Base-by-base conservation (phyloP, 2,329 filamentous ascomycete genomes). In the Aspergillus arachidicola region DNA sequence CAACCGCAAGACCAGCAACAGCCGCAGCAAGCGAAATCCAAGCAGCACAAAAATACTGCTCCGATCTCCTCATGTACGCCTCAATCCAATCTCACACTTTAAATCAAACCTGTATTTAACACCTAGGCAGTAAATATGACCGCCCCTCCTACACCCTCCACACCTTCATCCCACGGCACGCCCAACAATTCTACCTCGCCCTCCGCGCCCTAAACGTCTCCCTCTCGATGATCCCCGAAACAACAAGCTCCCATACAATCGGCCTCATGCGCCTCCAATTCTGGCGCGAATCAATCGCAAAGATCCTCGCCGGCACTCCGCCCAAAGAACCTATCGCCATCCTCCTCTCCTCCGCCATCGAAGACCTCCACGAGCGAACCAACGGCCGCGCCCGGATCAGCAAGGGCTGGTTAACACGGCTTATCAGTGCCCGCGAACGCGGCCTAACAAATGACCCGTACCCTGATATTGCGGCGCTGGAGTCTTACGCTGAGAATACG, bases 151-250 rank as follows among this genome's bases (percentile, higher is more conserved):
- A 93, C 75, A 86, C 95, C 41, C 87, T 97, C 64, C 89, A 92
- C 67, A 90, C 92, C 65, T 97, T 97, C 79, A 86, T 97, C 65
- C 93, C 93, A 1, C 83, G 82, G 3, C 84, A 89, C 34, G 85
- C 90, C 14, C 89, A 89, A 72, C 89, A 96, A 78, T 90, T 92
- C 69, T 97, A 98, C 80, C 87, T 96, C 69, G 93, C 94, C 63
- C 88, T 99, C 62, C 91, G 94, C 66, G 91, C 94, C 57, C 89
- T 99, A 78, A 99, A 99, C 75, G 86, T 98, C 72, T 94, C 97
- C 77, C 87, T 97, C 64, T 92, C 94, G 51, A 87, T 92, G 62
- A 91, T 98, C 66, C 93, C 95, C 62, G 94, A 98, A 79, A 88
- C 91, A 14, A 94, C 95, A 23, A 95, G 92, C 54, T 95, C 91